Percentiles rank a stretch among this genome's conserved stretches.
phyloP scores from a whole-genome alignment of 169 alveolate species.

The Blepharisma undulans region DNA sequence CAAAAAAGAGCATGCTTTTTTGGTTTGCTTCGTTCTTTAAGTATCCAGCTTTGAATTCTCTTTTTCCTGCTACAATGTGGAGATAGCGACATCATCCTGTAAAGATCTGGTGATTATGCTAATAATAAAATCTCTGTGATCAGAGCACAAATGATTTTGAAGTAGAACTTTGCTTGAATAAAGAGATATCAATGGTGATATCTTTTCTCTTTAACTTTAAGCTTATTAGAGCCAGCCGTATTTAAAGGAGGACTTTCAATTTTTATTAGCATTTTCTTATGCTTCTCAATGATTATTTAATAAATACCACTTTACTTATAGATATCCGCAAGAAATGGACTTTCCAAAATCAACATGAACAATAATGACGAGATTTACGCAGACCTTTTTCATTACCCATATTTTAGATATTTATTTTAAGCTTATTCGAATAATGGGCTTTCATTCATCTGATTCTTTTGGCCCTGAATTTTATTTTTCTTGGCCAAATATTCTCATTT shows the following conservation, averaged over 20 bases:
- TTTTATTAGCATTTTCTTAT: constrained; percentile 93
- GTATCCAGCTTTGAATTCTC: constrained; percentile 96
- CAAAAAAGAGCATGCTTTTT: constrained; percentile 99
- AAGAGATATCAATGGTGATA: constrained; percentile 97
- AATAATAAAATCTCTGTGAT: constrained; percentile 68
- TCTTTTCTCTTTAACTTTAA: constrained; percentile 98
- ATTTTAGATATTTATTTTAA: too few species aligned
- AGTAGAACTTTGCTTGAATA: constrained; percentile 96
- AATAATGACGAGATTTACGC: constrained; percentile 84
- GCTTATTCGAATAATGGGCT: too few species aligned
- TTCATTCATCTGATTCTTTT: too few species aligned
- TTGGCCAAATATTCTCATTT: too few species aligned
- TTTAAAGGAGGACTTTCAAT: constrained; percentile 96
- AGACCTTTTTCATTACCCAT: constrained; percentile 16
- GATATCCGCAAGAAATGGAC: constrained; percentile 95
- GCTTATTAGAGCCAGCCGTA: constrained; percentile 98
- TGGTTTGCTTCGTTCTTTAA: constrained; percentile 93
- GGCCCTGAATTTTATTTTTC: too few species aligned
- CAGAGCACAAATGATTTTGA: constrained; percentile 70
- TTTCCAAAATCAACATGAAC: constrained; percentile 99
- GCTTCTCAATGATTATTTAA: constrained; percentile 94
- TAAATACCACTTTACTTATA: constrained; percentile 96
- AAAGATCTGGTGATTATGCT: constrained; percentile 72
- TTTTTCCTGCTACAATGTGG: constrained; percentile 97
- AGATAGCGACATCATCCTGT: constrained; percentile 77